phyloP scores from a whole-genome alignment of 495 filamentous ascomycete genomes.

The Podospora fimiseda region DNA sequence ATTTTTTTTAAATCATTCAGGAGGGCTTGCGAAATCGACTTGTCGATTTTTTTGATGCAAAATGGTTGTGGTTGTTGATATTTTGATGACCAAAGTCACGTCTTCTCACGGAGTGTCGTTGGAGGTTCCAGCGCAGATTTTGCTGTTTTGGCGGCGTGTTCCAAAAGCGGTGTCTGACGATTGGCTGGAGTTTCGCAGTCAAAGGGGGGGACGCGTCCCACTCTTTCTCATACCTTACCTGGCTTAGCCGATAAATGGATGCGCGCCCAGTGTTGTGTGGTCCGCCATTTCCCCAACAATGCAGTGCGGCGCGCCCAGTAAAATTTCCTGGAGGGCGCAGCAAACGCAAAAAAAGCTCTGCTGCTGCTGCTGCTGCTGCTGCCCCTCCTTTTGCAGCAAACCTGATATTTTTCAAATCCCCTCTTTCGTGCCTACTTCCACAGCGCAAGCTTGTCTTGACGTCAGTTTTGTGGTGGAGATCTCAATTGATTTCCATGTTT shows the following conservation, averaged over 20 bases:
- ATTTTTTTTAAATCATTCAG: constrained; percentile 41
- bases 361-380: too few relatives aligned
- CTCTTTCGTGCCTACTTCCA: background rate
- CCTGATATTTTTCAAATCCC: background rate
- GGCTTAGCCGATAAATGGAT: constrained; percentile 1
- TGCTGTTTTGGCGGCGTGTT: constrained; percentile 30
- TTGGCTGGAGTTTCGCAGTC: constrained; percentile 19
- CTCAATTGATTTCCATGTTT: too few relatives aligned
- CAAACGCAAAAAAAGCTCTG: background rate
- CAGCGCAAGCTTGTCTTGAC: background rate
- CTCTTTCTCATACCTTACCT: background rate
- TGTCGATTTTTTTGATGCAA: constrained; percentile 52
- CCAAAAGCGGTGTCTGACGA: constrained; percentile 20
- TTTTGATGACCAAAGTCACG: constrained; percentile 53
- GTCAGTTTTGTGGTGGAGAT: too few relatives aligned
- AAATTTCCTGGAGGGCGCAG: constrained; percentile 4
- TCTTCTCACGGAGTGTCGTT: constrained; percentile 62
- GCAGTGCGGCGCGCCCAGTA: constrained; percentile 2
- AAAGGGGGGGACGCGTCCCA: constrained; percentile 12
- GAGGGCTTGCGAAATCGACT: constrained; percentile 49
- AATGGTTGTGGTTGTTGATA: constrained; percentile 43
- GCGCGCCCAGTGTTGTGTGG: background rate
- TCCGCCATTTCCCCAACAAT: background rate
- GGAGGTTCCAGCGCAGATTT: constrained; percentile 46
- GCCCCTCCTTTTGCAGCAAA: constrained; percentile 4